These are phyloP conservation scores for Stemphylium lycopersici DNA, from an alignment of 2,329 filamentous ascomycete species.

Conservation along the genomic window DNA sequence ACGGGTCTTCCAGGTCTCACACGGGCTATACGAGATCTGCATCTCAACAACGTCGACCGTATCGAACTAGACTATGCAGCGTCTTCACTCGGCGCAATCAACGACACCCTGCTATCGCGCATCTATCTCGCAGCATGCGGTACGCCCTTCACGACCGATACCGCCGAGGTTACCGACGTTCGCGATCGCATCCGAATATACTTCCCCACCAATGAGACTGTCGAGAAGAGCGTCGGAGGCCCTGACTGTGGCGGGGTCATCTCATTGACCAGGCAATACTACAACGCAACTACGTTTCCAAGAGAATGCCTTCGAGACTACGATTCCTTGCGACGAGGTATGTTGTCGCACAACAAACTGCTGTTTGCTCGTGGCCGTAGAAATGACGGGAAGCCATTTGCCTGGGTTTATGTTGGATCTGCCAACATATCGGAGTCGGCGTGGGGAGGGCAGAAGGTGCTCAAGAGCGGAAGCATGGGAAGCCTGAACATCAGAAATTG, in stretches of 20 bases:
- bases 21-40: constrained; percentile 59
- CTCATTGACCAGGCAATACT: constrained; percentile 77
- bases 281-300: constrained; percentile 72
- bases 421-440: constrained; percentile 93
- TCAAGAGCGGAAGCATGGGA: constrained; percentile 68
- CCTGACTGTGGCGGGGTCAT: constrained; percentile 74
- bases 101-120: constrained; percentile 66
- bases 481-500: constrained; percentile 84
- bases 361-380: constrained; percentile 41
- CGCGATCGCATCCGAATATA: constrained; percentile 37
- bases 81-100: constrained; percentile 82
- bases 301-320: constrained; percentile 75
- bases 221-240: constrained; percentile 69
- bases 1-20: constrained; percentile 80
- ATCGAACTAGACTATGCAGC: constrained; percentile 77
- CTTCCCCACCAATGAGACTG: constrained; percentile 48
- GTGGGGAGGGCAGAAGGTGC: constrained; percentile 81
- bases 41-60: constrained; percentile 46
- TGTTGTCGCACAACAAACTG: constrained; percentile 90
- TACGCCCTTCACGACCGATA: constrained; percentile 11
- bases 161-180: constrained; percentile 7
- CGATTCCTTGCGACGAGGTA: constrained; percentile 69
- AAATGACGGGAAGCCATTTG: constrained; percentile 48
- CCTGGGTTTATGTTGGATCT: constrained; percentile 87
- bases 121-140: constrained; percentile 65